Evolutionary conservation across 805 yeast genomes (phyloP).

Genomic region (Barnettozyma sucrosica): DNA sequence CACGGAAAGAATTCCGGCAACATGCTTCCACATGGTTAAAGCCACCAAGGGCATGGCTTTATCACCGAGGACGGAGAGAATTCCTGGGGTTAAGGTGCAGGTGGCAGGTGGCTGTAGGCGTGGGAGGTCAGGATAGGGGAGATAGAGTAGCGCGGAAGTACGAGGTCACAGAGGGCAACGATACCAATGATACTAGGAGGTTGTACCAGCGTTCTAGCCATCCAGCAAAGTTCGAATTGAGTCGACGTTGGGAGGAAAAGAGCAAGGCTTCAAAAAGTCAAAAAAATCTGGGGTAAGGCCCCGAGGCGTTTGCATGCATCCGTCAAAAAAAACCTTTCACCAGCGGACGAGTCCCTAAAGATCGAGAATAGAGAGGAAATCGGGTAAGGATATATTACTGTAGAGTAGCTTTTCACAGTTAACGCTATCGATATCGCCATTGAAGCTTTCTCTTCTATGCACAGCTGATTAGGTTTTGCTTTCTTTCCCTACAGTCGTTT

Average conservation of each 20-base stretch:
- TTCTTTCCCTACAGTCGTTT: background rate
- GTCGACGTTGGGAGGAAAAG: conserved; percentile 9
- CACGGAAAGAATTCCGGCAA: background rate
- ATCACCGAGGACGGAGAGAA: conserved; percentile 2
- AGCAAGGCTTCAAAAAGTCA: conserved; percentile 4
- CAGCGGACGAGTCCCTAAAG: no score
- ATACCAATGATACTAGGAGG: background rate
- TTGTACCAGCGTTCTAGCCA: background rate
- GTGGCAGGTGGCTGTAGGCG: background rate
- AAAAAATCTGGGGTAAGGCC: conserved; percentile 16
- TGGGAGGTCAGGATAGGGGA: no score
- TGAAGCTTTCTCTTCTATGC: no score
- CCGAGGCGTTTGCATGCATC: conserved; percentile 1
- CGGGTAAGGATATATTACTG: no score
- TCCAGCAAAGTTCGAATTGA: background rate
- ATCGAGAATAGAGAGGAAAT: no score
- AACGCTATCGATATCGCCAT: no score
- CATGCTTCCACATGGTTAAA: background rate
- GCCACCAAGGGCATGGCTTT: background rate
- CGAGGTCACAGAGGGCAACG: no score
- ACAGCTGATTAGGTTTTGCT: no score
- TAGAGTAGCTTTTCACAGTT: no score
- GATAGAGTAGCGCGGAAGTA: no score
- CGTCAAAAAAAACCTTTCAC: background rate
- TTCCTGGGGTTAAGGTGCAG: background rate